Conservation (phyloP, 2,329 filamentous ascomycete genomes). For the Cordyceps farinosa region DNA sequence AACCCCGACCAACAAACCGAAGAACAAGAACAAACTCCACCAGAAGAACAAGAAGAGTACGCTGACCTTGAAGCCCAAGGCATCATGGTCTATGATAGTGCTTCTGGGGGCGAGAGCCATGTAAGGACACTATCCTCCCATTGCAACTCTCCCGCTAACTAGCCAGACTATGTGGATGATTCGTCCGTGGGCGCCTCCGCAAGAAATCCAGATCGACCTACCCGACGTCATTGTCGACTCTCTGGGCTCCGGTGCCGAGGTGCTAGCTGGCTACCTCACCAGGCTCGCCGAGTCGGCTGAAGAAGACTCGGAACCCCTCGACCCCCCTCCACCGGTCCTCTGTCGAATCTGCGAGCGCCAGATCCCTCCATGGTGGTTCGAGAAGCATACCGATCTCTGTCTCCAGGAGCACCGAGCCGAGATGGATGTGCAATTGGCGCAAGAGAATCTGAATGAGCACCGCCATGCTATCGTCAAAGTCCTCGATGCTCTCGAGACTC, state of each 20-base stretch:
- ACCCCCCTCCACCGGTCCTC: conserved; percentile 82
- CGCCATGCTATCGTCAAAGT: conserved; percentile 93
- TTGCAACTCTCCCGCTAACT: conserved; percentile 14
- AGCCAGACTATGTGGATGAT: conserved; percentile 98
- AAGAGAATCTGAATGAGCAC: conserved; percentile 89
- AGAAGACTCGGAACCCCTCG: conserved; percentile 70
- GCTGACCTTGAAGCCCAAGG: conserved; percentile 91
- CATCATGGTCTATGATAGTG: conserved; percentile 94
- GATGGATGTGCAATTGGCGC: conserved; percentile 95
- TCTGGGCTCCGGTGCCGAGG: conserved; percentile 88
- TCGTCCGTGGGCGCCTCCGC: conserved; percentile 79
- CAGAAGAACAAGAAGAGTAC: conserved; percentile 32
- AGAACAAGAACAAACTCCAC: conserved; percentile 23
- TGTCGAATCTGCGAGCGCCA: conserved; percentile 97
- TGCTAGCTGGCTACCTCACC: conserved; percentile 90
- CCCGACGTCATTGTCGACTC: conserved; percentile 87
- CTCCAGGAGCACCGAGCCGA: conserved; percentile 94
- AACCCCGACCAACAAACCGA: conserved; percentile 38
- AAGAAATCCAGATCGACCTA: conserved; percentile 94
- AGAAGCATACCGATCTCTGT: conserved; percentile 96
- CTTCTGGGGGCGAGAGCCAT: conserved; percentile 83
- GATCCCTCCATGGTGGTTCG: conserved; percentile 99
- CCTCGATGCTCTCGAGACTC: conserved; percentile 82
- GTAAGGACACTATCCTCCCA: conserved; percentile 50
- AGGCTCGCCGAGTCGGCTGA: conserved; percentile 78